Base-by-base conservation (phyloP, 805 yeast genomes). In the Yamadazyma paraphyllophila region DNA sequence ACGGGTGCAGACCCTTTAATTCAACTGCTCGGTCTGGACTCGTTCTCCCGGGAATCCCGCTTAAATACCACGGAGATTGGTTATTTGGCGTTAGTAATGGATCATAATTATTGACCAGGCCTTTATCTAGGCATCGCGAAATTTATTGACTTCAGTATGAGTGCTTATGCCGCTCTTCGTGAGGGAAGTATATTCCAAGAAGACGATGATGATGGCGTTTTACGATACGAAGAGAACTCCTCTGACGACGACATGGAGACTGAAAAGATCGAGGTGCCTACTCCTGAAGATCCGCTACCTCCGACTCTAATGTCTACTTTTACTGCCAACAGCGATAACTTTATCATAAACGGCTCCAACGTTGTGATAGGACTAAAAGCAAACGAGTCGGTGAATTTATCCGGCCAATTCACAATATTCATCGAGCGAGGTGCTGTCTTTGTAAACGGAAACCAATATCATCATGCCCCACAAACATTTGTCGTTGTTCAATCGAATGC, bases 391-490 rank as follows among this genome's bases (percentile, higher is more conserved):
- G 47, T 81, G 2, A 52, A 78, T 33, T 44, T 81, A 1, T 62
- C 66, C 44, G 85, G 86, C 0, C 80, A 73, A 47, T 79, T 68
- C 50, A 53, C 38, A 3, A 41, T 81, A 17, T 56, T 57, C 3
- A 61, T 81, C 0, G 73, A 70, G 48, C 57, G 75, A 42, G 86
- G 86, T 13, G 73, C 76, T 0, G 56, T 77, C 0, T 49, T 60
- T 3, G 48, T 80, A 1, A 80, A 81, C 50, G 67, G 73, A 11
- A 44, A 51, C 3, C 68, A 66, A 51, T 52, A 53, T 26, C 29
- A 56, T 3, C 50, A 46, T 39, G 55, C 52, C 35, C 53, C 73
- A 55, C 54, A 67, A 62, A 14, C 50, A 50, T 26, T 49, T 45
- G 14, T 54, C 44, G 33, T 68, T 8, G 47, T 63, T 60, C 57